Base-by-base conservation (phyloP, 2,329 filamentous ascomycete species). In the Paracorniculantispora psalliotae region DNA sequence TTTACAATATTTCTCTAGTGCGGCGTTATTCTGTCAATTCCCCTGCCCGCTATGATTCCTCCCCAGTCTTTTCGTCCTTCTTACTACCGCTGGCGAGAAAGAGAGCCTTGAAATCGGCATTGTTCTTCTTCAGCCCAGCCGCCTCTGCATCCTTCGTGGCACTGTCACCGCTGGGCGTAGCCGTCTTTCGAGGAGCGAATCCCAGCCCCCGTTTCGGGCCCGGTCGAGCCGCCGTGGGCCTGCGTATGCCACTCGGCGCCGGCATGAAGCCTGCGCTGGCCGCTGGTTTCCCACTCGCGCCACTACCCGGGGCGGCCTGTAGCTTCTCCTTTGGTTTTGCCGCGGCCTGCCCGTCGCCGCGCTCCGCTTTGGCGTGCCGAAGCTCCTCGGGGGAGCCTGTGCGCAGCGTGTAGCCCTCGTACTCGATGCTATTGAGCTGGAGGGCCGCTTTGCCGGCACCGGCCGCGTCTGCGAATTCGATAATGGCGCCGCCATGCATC, bases 401-500 rank as follows among this genome's bases (percentile, higher is more conserved):
- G 17, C 77, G 79, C 25, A 89, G 73, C 59, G 75, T 81, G 37
- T 76, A 74, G 3, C 79, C 81, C 49, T 77, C 79, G 47, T 88
- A 80, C 52, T 83, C 79, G 54, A 77, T 67, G 6, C 82, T 82
- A 46, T 84, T 78, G 2, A 89, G 73, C 26, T 77, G 78, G 8
- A 89, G 69, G n/a, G 83, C 78, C 1, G 89, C 89, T 67, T 83
- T 89, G 26, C 92, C 92, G 0, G 89, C 89, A 37, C 86, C 81
- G 2, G 85, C 79, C 2, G 87, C 80, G 53, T 90, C 85, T 2
- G 77, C 77, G 67, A 90, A 97, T 69, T 97, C 94, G 39, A 97
- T 81, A 57, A 93, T 88, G 5, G 92, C 94, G 13, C 92, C 92
- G 60, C 88, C 86, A 62, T 96, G 90, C 61, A 91, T 84, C 1